Percentiles rank a stretch among this genome's conserved stretches.
Evolutionary conservation across 495 filamentous ascomycete species (phyloP).

Genomic region (Penicillium psychrofluorescens): DNA sequence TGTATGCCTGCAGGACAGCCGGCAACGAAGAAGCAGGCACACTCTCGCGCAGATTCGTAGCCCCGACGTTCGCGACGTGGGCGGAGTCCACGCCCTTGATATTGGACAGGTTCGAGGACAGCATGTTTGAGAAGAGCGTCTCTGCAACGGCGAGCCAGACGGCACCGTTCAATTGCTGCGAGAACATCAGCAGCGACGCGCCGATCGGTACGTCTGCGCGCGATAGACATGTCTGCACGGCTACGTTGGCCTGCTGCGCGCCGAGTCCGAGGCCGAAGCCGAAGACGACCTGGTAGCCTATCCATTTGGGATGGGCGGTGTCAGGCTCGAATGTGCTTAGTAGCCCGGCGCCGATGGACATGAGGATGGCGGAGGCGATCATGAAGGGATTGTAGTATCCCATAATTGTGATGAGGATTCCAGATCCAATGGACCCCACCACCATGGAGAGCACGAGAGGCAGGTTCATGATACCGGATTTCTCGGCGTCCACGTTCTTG

Average conservation of each 20-base stretch:
- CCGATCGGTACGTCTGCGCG: slow-evolving; percentile 53
- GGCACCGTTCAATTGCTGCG: slow-evolving; percentile 59
- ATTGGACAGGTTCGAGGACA: slow-evolving; percentile 30
- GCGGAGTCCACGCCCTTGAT: slow-evolving; percentile 40
- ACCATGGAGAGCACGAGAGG: slow-evolving; percentile 41
- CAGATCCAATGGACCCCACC: slow-evolving; percentile 37
- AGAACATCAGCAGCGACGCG: slow-evolving; percentile 57
- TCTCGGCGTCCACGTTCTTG: slow-evolving; percentile 18
- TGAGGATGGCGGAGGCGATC: slow-evolving; percentile 42
- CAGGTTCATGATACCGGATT: slow-evolving; percentile 29
- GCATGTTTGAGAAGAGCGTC: slow-evolving; percentile 47
- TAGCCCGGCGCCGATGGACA: slow-evolving; percentile 54
- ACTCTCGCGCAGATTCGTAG: slow-evolving; percentile 11
- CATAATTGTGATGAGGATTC: slow-evolving; percentile 42
- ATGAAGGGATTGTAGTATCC: slow-evolving; percentile 65
- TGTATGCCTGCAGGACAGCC: slow-evolving; percentile 48
- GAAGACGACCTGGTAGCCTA: slow-evolving; percentile 62
- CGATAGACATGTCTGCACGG: slow-evolving; percentile 54
- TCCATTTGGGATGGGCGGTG: slow-evolving; percentile 49
- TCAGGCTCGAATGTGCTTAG: slow-evolving; percentile 50
- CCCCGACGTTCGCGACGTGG: slow-evolving; percentile 9
- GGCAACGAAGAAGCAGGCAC: slow-evolving; percentile 35
- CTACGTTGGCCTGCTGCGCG: slow-evolving; percentile 61
- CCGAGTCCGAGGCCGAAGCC: slow-evolving; percentile 66
- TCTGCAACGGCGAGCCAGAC: slow-evolving; percentile 57